phyloP scores from a whole-genome alignment of 805 yeast species.

The Kodamaea restingae region DNA sequence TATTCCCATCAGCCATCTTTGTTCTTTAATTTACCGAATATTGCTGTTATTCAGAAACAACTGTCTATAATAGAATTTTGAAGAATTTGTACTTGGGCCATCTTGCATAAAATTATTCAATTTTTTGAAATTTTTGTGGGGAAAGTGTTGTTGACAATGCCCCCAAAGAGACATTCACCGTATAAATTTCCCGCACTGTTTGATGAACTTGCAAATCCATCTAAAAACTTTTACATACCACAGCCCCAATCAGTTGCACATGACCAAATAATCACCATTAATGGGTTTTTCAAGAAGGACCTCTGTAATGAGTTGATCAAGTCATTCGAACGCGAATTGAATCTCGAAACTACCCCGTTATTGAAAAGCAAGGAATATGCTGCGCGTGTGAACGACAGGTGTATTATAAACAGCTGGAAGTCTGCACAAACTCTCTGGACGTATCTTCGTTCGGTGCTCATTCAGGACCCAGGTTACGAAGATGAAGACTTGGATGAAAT shows the following conservation, averaged over 20 bases:
- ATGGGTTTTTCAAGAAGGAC: constrained; percentile 33
- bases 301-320: constrained; percentile 39
- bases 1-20: too few relatives aligned
- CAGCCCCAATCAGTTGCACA: constrained; percentile 21
- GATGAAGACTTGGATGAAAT: constrained; percentile 22
- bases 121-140: too few relatives aligned
- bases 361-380: constrained; percentile 51
- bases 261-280: constrained; percentile 39
- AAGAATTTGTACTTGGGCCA: too few relatives aligned
- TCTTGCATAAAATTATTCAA: not conserved
- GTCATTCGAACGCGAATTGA: constrained; percentile 23
- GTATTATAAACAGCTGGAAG: constrained; percentile 33
- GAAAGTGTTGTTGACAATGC: not conserved
- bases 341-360: constrained; percentile 46
- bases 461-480: constrained; percentile 25
- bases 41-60: too few relatives aligned
- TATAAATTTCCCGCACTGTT: constrained; percentile 19
- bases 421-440: constrained; percentile 42
- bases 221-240: constrained; percentile 17
- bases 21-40: too few relatives aligned
- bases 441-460: constrained; percentile 31
- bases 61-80: too few relatives aligned
- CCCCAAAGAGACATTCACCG: not conserved
- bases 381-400: constrained; percentile 53
- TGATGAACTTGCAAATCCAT: constrained; percentile 10